Evolutionary conservation across 257 asterid species (phyloP).

Genomic region (Catharanthus roseus): DNA sequence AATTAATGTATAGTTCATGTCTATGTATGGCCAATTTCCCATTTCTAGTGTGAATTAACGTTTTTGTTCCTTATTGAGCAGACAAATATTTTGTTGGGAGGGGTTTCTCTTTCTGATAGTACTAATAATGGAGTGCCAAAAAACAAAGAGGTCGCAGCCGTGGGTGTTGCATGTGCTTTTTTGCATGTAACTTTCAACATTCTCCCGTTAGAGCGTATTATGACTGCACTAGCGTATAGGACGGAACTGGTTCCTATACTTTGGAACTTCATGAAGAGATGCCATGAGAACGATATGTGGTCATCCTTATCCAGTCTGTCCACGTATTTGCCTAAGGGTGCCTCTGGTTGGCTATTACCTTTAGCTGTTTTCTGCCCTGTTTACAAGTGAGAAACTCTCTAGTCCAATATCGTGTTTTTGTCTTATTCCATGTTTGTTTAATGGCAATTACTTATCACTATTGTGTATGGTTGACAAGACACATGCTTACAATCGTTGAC

Average conservation of each 20-base stretch:
- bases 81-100: constrained; percentile 73
- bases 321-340: constrained; percentile 55
- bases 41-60: constrained; percentile 6
- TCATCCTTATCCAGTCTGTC: constrained; percentile 65
- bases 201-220: constrained; percentile 76
- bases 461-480: constrained; percentile 47
- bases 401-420: constrained; percentile 7
- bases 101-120: constrained; percentile 34
- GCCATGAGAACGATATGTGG: constrained; percentile 76
- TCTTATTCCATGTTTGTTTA: constrained; percentile 1
- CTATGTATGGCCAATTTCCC: no score
- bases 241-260: constrained; percentile 79
- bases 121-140: constrained; percentile 43
- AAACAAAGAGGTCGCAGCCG: constrained; percentile 62
- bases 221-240: constrained; percentile 92
- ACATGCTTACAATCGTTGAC: constrained; percentile 90
- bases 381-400: constrained; percentile 63
- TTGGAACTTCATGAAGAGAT: constrained; percentile 84
- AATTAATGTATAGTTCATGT: no score
- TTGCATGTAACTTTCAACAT: constrained; percentile 69
- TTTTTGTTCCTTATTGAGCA: constrained; percentile 29
- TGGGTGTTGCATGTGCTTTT: constrained; percentile 86
- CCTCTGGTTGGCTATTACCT: constrained; percentile 86
- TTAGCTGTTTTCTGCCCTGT: constrained; percentile 94
- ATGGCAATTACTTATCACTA: constrained; percentile 14